A percentile compares a stretch with the other conserved stretches of the same genome.
These are phyloP conservation scores for Talaromyces sp. DNA, from an alignment of 2,329 filamentous ascomycete genomes.

Conservation along the genomic window DNA sequence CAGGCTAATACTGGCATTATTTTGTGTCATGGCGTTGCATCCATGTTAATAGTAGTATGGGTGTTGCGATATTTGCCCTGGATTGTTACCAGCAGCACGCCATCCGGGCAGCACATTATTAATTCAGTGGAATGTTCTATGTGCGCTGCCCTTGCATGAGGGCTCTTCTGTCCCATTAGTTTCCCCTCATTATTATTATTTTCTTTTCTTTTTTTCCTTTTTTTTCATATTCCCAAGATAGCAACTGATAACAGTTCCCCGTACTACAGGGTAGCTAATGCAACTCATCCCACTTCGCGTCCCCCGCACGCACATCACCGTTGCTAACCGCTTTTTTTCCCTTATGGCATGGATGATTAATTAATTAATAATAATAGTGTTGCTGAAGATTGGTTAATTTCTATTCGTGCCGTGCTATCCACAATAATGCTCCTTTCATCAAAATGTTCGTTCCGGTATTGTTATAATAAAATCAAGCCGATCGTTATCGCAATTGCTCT, in stretches of 20 bases:
- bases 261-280: not conserved
- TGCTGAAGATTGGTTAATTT: not conserved
- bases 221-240: no score
- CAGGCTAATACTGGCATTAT: not conserved
- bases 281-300: not conserved
- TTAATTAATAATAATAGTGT: no score
- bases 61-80: no score
- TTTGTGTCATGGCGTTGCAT: not conserved
- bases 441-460: no score
- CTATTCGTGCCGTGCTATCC: not conserved
- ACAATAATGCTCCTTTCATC: not conserved
- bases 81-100: not conserved
- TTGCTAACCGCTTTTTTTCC: not conserved
- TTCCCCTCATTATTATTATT: no score
- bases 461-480: no score
- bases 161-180: no score
- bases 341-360: no score
- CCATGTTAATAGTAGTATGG: no score
- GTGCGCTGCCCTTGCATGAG: not conserved
- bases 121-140: not conserved
- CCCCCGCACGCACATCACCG: not conserved
- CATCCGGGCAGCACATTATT: not conserved
- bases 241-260: not conserved
- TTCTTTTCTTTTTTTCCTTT: no score
- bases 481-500: not conserved